A percentile compares a stretch with the other conserved stretches of the same genome.
Conservation (phyloP, 1,139 yeast genomes). For the Pichia inconspicua region DNA sequence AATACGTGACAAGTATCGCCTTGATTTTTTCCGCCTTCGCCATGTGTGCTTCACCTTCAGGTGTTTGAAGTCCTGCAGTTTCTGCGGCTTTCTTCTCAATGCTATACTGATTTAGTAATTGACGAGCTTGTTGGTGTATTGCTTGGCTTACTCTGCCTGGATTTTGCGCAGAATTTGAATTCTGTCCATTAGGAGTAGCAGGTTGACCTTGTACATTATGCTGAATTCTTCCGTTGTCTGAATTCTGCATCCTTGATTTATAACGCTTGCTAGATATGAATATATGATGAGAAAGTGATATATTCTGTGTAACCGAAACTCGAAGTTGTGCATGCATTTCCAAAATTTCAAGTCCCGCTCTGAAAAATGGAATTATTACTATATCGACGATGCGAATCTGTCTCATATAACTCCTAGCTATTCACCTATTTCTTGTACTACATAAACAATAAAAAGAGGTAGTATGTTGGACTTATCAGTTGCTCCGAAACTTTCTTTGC, state of each 20-base stretch:
- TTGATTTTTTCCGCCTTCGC: slow-evolving; percentile 62
- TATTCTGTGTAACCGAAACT: background rate
- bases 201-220: slow-evolving; percentile 13
- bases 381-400: no score
- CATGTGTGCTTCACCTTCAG: slow-evolving; percentile 62
- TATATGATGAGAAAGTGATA: no score
- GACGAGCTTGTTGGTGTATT: slow-evolving; percentile 45
- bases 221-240: background rate
- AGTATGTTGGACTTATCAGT: slow-evolving; percentile 5
- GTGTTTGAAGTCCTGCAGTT: slow-evolving; percentile 47
- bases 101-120: slow-evolving; percentile 52
- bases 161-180: background rate
- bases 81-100: slow-evolving; percentile 59
- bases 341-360: background rate
- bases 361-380: no score
- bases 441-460: no score
- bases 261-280: background rate
- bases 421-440: no score
- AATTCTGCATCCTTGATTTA: slow-evolving; percentile 1
- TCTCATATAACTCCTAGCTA: no score
- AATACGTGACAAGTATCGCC: slow-evolving; percentile 32
- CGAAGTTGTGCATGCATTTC: background rate
- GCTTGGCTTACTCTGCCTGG: slow-evolving; percentile 14
- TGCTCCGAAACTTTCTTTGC: background rate
- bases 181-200: background rate